A percentile compares a stretch with the other conserved stretches of the same genome.
phyloP scores from a whole-genome alignment of 179 eudicot species.

The Pouteria campechiana region DNA sequence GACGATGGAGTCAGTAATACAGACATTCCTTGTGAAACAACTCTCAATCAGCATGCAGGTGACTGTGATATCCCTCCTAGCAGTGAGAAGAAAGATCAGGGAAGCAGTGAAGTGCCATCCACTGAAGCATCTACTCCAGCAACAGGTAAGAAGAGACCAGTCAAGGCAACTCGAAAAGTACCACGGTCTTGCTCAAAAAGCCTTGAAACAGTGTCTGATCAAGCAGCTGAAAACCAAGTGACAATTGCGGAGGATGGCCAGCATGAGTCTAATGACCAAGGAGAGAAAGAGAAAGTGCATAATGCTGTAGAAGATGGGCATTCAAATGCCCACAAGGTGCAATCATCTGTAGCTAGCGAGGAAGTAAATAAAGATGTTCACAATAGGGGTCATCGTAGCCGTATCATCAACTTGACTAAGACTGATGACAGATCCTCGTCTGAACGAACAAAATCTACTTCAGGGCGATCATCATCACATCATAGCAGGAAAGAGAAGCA shows the following conservation, averaged over 20 bases:
- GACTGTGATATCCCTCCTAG: slow-evolving; percentile 1
- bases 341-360: slow-evolving; percentile 4
- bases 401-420: slow-evolving; percentile 25
- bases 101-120: slow-evolving; percentile 1
- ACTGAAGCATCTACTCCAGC: neutral
- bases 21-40: slow-evolving; percentile 5
- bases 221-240: slow-evolving; percentile 5
- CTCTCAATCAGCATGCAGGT: slow-evolving; percentile 1
- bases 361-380: slow-evolving; percentile 16
- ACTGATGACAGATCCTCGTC: slow-evolving; percentile 14
- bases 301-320: neutral
- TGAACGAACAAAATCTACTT: slow-evolving; percentile 3
- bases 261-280: too few relatives aligned
- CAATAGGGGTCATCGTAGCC: slow-evolving; percentile 14
- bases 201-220: slow-evolving; percentile 6
- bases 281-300: slow-evolving; percentile 1
- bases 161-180: neutral
- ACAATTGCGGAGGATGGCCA: neutral
- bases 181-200: slow-evolving; percentile 6
- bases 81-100: slow-evolving; percentile 4
- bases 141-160: slow-evolving; percentile 6
- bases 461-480: slow-evolving; percentile 6
- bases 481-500: slow-evolving; percentile 16
- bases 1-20: slow-evolving; percentile 1
- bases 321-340: slow-evolving; percentile 4